phyloP scores from a whole-genome alignment of 2,329 filamentous ascomycete genomes.

The Diaporthe capsici region DNA sequence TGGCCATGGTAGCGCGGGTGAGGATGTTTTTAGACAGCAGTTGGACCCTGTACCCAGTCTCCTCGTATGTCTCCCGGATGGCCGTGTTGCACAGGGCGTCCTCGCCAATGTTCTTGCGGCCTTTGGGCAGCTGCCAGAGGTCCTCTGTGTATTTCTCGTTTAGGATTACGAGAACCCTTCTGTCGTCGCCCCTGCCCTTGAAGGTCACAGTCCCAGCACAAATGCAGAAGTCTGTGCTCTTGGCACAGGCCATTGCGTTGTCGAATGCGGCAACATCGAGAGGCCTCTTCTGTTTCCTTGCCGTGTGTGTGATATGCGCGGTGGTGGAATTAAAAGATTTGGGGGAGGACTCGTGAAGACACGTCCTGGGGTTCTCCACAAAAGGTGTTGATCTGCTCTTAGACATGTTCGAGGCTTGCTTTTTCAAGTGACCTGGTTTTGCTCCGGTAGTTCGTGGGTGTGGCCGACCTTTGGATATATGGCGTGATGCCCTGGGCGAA shows the following conservation, averaged over 20 bases:
- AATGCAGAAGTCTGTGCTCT: constrained; percentile 59
- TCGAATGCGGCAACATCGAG: constrained; percentile 50
- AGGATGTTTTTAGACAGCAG: constrained; percentile 57
- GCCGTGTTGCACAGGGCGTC: constrained; percentile 56
- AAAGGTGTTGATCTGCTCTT: constrained; percentile 15
- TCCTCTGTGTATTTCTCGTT: constrained; percentile 54
- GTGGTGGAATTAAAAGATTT: not conserved
- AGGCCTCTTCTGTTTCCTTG: not conserved
- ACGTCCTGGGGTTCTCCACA: not conserved
- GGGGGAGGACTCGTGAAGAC: not conserved
- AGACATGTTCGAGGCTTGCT: constrained; percentile 2
- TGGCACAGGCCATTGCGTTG: constrained; percentile 54
- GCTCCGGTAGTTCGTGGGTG: not conserved
- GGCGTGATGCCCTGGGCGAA: not conserved
- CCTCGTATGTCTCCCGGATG: constrained; percentile 62
- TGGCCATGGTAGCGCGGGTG: constrained; percentile 57
- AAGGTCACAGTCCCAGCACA: constrained; percentile 64
- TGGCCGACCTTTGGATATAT: not conserved
- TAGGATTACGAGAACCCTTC: constrained; percentile 58
- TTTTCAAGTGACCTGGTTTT: not conserved
- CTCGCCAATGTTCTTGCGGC: constrained; percentile 63
- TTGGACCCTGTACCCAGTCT: constrained; percentile 59
- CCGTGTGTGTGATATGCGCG: not conserved
- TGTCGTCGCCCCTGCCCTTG: constrained; percentile 50
- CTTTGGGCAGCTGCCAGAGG: constrained; percentile 63